Evolutionary conservation across 73 alveolate species (phyloP), one percentile per base, ranked within the genome.

Genomic region (Stentor roeselii): DNA sequence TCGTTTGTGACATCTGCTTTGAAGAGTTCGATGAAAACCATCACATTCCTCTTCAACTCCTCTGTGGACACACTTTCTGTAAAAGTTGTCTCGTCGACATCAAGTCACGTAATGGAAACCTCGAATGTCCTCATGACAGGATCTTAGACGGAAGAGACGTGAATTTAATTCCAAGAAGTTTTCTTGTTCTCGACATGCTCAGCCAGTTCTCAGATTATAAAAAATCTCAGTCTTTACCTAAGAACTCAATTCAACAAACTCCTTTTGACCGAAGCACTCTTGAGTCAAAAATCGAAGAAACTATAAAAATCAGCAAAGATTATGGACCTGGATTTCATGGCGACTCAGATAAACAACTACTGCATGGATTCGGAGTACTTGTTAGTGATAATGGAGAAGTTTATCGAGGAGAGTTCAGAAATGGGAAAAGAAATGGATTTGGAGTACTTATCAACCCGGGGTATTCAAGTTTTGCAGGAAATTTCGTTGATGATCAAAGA

Each of bases 41-140:
- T 0, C 37, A 34, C 14, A n/a, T 32, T 27, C 80, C 80, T 0
- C 37, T 67, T 3, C 80, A 67, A 2, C 80, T 67, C 37, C 1
- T n/a, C n/a, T 67, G 80, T 67, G 80, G 80, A 1, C 80, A 67
- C 41, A 67, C 80, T 21, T 67, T 67, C 37, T 67, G 80, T 67
- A 67, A 67, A 67, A 2, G 15, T 32, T 67, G 80, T 67, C 21
- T 67, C 11, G 14, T 14, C 34, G 80, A 67, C 34, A 34, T 67
- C n/a, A 67, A 67, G 34, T 67, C 80, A 30, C n/a, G 80, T 1
- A 36, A 67, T 32, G 27, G 37, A 21, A 21, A 30, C 37, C n/a
- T 67, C 34, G 80, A 67, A 34, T 67, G 80, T 2, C 80, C 80
- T 1, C 80, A 67, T 67, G 80, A 67, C 34, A 36, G 80, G 3